phyloP scores from a whole-genome alignment of 1,139 yeast genomes.

The Scheffersomyces parashehatae region DNA sequence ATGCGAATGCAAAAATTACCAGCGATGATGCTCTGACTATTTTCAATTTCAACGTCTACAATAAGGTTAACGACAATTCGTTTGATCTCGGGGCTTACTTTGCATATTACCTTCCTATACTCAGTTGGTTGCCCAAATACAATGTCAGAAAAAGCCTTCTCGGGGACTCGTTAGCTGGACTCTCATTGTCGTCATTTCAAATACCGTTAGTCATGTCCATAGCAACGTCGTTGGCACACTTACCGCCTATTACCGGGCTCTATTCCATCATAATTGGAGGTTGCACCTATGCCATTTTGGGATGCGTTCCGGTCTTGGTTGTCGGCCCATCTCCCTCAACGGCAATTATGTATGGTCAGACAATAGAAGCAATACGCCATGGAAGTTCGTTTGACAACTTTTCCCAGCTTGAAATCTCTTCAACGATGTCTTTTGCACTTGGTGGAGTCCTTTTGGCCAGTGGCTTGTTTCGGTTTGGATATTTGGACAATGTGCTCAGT shows the following conservation, averaged over 20 bases:
- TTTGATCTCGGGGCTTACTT: slow-evolving; percentile 27
- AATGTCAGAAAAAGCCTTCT: slow-evolving; percentile 12
- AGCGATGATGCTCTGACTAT: slow-evolving; percentile 11
- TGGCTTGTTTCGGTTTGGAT: slow-evolving; percentile 32
- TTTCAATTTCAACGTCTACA: slow-evolving; percentile 6
- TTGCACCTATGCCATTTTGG: slow-evolving; percentile 28
- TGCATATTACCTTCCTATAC: slow-evolving; percentile 34
- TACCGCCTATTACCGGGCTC: slow-evolving; percentile 33
- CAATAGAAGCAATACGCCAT: slow-evolving; percentile 22
- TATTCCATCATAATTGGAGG: slow-evolving; percentile 32
- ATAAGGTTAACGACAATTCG: slow-evolving; percentile 1
- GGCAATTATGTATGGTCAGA: slow-evolving; percentile 33
- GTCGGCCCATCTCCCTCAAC: slow-evolving; percentile 38
- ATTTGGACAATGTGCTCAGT: slow-evolving; percentile 32
- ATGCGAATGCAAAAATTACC: slow-evolving; percentile 3
- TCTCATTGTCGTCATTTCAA: slow-evolving; percentile 35
- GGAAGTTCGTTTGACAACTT: slow-evolving; percentile 13
- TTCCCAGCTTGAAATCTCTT: slow-evolving; percentile 24
- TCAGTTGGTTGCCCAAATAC: slow-evolving; percentile 34
- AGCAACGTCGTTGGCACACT: slow-evolving; percentile 33
- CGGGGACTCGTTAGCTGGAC: slow-evolving; percentile 36
- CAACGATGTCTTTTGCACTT: slow-evolving; percentile 25
- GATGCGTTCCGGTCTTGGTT: slow-evolving; percentile 34
- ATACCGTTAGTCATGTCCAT: slow-evolving; percentile 39
- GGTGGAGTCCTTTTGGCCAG: slow-evolving; percentile 28